These are phyloP conservation scores for Coelastrella sp. DNA, from an alignment of 139 green algal species.

Conservation along the genomic window DNA sequence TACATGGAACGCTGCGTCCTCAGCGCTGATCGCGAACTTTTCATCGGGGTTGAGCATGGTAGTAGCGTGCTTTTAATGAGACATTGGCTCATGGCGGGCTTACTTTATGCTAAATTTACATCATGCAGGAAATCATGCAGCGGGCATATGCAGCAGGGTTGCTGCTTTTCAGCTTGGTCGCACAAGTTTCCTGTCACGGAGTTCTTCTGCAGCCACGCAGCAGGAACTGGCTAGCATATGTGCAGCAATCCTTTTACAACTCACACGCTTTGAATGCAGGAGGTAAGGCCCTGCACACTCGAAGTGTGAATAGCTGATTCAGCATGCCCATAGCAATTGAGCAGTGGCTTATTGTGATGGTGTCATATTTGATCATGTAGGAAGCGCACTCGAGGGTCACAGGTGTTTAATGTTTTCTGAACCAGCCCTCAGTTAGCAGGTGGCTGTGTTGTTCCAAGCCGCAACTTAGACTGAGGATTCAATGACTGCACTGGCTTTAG, in stretches of 20 bases:
- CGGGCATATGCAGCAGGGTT: not conserved
- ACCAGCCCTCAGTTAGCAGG: not conserved
- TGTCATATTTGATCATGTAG: no score
- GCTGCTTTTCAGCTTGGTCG: slow-evolving; percentile 7
- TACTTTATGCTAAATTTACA: no score
- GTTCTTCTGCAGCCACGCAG: slow-evolving; percentile 24
- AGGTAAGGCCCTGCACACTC: not conserved
- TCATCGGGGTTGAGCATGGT: no score
- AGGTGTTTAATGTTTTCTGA: not conserved
- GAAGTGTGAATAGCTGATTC: not conserved
- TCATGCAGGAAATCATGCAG: not conserved
- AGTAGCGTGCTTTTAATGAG: no score
- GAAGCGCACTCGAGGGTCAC: not conserved
- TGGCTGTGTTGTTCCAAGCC: not conserved
- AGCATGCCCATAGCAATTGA: not conserved
- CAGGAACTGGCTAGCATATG: slow-evolving; percentile 35
- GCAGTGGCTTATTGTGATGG: not conserved
- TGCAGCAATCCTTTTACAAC: not conserved
- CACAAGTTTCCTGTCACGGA: slow-evolving; percentile 6
- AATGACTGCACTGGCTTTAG: not conserved
- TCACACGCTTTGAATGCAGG: slow-evolving; percentile 21
- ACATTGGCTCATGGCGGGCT: no score
- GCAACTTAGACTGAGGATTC: not conserved
- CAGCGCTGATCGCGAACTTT: no score
- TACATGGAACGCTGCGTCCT: no score